A percentile compares a stretch with the other conserved stretches of the same genome.
These are phyloP conservation scores for Centaurea solstitialis DNA, from an alignment of 129 eudicot genomes.

Conservation along the genomic window DNA sequence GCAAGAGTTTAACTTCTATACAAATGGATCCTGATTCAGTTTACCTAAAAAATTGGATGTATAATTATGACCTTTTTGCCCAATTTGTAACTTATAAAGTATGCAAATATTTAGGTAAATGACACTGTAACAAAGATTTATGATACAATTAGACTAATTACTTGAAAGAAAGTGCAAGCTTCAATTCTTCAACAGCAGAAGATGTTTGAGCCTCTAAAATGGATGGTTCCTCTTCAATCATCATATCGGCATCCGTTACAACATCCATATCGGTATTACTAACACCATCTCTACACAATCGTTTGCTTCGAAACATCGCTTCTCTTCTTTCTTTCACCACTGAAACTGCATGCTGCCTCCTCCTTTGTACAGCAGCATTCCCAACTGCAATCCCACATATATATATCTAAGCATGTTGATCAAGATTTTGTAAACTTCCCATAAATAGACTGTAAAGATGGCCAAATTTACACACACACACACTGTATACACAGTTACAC, in stretches of 20 bases:
- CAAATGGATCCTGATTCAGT: no score
- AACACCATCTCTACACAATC: constrained; percentile 69
- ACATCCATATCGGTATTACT: constrained; percentile 33
- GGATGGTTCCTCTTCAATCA: constrained; percentile 75
- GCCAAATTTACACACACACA: neutral
- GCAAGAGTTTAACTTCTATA: neutral
- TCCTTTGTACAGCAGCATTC: constrained; percentile 75
- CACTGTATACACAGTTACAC: neutral
- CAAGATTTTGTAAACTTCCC: neutral
- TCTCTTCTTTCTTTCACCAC: constrained; percentile 91
- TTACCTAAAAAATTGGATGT: no score
- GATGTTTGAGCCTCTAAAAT: constrained; percentile 66
- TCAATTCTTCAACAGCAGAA: constrained; percentile 70
- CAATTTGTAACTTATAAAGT: neutral
- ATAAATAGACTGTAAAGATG: neutral
- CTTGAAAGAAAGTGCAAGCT: constrained; percentile 63
- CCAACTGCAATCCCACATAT: constrained; percentile 55
- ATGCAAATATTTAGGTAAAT: neutral
- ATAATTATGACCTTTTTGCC: neutral
- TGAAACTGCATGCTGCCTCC: constrained; percentile 76
- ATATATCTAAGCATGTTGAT: neutral
- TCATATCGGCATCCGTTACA: constrained; percentile 55
- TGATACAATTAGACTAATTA: constrained; percentile 29
- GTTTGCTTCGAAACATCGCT: constrained; percentile 71
- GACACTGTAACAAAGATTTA: neutral